Evolutionary conservation across 164 flowering plant genomes (phyloP).

Genomic region (Piper betle): DNA sequence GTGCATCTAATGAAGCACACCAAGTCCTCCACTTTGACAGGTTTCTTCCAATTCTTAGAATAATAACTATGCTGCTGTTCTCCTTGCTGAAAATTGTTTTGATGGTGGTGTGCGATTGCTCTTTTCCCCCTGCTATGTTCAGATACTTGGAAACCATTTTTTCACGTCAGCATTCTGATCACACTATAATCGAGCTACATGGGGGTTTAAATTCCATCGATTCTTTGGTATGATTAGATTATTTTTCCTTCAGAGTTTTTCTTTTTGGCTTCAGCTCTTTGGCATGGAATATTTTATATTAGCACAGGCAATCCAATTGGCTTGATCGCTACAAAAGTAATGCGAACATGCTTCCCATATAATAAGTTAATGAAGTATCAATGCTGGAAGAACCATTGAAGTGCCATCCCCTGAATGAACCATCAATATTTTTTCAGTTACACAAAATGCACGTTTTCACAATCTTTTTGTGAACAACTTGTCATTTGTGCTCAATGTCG

Average conservation of each 20-base stretch:
- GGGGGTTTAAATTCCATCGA: conserved; percentile 46
- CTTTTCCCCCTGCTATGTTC: conserved; percentile 12
- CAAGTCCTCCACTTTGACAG: conserved; percentile 67
- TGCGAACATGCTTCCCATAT: too few relatives aligned
- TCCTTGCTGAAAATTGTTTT: conserved; percentile 1
- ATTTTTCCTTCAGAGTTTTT: background rate
- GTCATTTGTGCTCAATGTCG: too few relatives aligned
- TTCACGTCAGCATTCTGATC: conserved; percentile 46
- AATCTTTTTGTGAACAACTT: too few relatives aligned
- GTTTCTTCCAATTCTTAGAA: conserved; percentile 17
- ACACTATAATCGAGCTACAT: conserved; percentile 38
- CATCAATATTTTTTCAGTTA: too few relatives aligned
- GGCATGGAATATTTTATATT: background rate
- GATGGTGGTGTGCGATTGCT: too few relatives aligned
- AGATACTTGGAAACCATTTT: conserved; percentile 58
- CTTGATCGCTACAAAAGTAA: background rate
- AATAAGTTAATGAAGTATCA: too few relatives aligned
- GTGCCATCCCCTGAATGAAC: too few relatives aligned
- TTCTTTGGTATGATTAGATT: conserved; percentile 32
- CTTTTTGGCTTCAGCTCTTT: background rate
- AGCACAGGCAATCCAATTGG: background rate
- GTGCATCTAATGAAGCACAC: conserved; percentile 48
- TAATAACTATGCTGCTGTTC: background rate
- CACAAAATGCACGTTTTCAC: too few relatives aligned
- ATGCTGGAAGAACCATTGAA: too few relatives aligned